Percentiles rank a stretch among this genome's conserved stretches.
Evolutionary conservation across 768 basidiomycete species (phyloP).

Genomic region (Lentinula detonsa): DNA sequence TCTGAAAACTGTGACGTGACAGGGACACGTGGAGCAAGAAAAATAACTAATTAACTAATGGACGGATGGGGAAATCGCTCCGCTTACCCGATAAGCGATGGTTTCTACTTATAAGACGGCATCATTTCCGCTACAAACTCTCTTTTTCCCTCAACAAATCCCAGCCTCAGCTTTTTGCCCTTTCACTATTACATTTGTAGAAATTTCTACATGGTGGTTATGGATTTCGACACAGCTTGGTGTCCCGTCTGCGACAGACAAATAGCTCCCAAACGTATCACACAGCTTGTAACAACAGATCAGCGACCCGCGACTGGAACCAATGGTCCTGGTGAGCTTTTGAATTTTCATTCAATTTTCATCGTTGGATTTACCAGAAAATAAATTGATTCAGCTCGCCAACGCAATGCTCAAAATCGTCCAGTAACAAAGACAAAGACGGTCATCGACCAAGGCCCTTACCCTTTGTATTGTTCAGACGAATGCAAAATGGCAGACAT

Average conservation of each 20-base stretch:
- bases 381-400: conserved; percentile 16
- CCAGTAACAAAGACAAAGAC: conserved; percentile 42
- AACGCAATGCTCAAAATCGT: conserved; percentile 18
- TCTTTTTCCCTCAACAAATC: background rate
- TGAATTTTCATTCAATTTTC: conserved; percentile 12
- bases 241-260: conserved; percentile 76
- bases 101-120: background rate
- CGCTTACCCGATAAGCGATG: background rate
- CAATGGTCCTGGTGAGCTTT: conserved; percentile 27
- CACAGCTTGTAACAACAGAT: conserved; percentile 29
- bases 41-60: background rate
- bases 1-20: background rate
- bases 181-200: background rate
- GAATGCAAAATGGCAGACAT: conserved; percentile 63
- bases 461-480: conserved; percentile 80
- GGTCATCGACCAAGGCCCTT: conserved; percentile 76
- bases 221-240: conserved; percentile 64
- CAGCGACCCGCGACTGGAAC: conserved; percentile 22
- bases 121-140: background rate
- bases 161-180: conserved; percentile 11
- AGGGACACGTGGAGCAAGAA: background rate
- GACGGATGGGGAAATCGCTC: background rate
- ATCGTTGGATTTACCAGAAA: conserved; percentile 10
- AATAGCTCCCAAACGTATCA: conserved; percentile 70
- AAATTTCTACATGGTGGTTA: conserved; percentile 14